A percentile compares a stretch with the other conserved stretches of the same genome.
Evolutionary conservation across 371 early-diverging fungal species (phyloP).

Genomic region (Mucor mucedo): DNA sequence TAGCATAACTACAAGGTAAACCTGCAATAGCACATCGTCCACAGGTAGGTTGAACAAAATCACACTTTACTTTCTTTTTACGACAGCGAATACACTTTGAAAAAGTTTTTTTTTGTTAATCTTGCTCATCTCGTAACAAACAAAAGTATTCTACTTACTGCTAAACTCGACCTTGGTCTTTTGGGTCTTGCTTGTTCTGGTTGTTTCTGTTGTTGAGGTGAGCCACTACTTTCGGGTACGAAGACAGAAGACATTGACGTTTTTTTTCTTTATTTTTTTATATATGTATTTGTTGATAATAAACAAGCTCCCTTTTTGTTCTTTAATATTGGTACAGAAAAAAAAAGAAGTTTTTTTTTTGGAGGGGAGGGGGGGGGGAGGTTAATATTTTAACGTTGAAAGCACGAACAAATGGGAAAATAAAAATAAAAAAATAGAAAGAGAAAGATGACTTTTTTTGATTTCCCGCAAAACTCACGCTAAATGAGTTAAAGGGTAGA

Average conservation of each 20-base stretch:
- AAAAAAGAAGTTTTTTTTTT: not conserved
- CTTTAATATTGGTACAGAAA: not conserved
- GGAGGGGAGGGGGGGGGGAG: too few species aligned
- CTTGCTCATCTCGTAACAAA: slow-evolving; percentile 66
- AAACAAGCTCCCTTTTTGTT: too few species aligned
- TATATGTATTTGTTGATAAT: too few species aligned
- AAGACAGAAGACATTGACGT: slow-evolving; percentile 46
- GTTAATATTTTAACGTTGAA: not conserved
- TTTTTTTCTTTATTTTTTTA: not conserved
- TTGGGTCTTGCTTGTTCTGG: slow-evolving; percentile 51
- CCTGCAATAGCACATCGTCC: slow-evolving; percentile 60
- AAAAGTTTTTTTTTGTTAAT: slow-evolving; percentile 39
- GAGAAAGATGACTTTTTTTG: not conserved
- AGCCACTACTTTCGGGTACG: slow-evolving; percentile 34
- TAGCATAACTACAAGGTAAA: slow-evolving; percentile 55
- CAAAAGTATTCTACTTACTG: slow-evolving; percentile 47
- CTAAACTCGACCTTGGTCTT: slow-evolving; percentile 52
- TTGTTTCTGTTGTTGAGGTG: slow-evolving; percentile 41
- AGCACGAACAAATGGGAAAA: not conserved
- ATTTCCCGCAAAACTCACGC: not conserved
- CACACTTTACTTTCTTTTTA: slow-evolving; percentile 72
- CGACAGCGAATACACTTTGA: slow-evolving; percentile 59
- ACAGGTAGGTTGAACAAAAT: slow-evolving; percentile 68
- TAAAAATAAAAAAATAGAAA: not conserved
- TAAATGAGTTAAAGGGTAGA: not conserved